Base-by-base conservation (phyloP, 495 filamentous ascomycete species). In the Thozetella sp. region DNA sequence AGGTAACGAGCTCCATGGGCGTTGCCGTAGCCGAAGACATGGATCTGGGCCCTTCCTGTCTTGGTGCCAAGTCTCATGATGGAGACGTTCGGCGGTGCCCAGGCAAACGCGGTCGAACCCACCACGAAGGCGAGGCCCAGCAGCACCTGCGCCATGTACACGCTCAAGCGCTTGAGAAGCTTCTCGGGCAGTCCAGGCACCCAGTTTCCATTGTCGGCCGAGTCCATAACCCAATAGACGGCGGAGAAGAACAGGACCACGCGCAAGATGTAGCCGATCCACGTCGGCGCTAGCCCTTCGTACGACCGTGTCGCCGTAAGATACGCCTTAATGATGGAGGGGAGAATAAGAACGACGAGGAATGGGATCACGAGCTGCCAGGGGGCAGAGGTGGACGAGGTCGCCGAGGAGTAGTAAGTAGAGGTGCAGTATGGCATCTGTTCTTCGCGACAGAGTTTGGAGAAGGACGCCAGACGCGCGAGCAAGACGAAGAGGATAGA, bases 361-460 rank as follows among this genome's bases (percentile, higher is more conserved):
- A 95, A 90, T 6, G 95, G 92, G 55, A 98, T 89, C 15, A 78
- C 66, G 3, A 98, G 78, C 70, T 97, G 93, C 93, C 94, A 97
- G 3, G 88, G 86, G 1, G 94, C 91, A 1, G 95, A 97, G 24
- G 93, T 97, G 0, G 95, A 97, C 1, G 93, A 96, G 6, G 86
- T 92, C 11, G 89, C 86, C 0, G 93, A 97, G 20, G 95, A 87
- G 70, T 98, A 98, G 76, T 96, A 99, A 9, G 95, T 97, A 0
- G 93, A 97, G 37, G 84, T 86, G 80, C 95, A 99, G 76, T 89
- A 92, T 1, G 96, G 95, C 92, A 97, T 97, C 72, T 98, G 95
- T 71, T 99, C 95, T 70, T 99, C 95, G 55, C 95, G 90, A 69
- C 95, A 99, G 26, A 98, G 87, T 59, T 92, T 90, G 22, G 96